phyloP scores from a whole-genome alignment of 1,139 yeast genomes.

The Pichia sp. region DNA sequence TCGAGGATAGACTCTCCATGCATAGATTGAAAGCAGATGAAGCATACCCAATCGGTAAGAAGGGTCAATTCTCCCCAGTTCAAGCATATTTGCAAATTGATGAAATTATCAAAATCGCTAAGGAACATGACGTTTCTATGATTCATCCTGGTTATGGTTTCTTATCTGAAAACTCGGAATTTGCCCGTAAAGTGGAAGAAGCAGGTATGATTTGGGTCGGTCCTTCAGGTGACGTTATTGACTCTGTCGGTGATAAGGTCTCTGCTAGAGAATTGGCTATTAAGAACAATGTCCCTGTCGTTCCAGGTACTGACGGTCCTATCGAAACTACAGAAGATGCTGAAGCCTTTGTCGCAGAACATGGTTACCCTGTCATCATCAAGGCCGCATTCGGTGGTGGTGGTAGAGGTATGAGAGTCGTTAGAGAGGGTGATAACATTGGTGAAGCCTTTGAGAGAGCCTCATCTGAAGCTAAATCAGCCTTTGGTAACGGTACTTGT shows the following conservation, averaged over 20 bases:
- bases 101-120: slow-evolving; percentile 88
- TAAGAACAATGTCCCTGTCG: slow-evolving; percentile 79
- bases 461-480: slow-evolving; percentile 85
- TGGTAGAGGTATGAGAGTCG: slow-evolving; percentile 99
- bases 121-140: slow-evolving; percentile 83
- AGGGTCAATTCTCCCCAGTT: slow-evolving; percentile 89
- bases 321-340: slow-evolving; percentile 80
- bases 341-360: slow-evolving; percentile 60
- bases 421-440: slow-evolving; percentile 91
- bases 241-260: slow-evolving; percentile 97
- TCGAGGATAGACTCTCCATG: slow-evolving; percentile 92
- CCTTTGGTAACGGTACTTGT: slow-evolving; percentile 98
- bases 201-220: slow-evolving; percentile 97
- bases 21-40: slow-evolving; percentile 92
- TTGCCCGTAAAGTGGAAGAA: slow-evolving; percentile 86
- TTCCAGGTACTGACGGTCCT: slow-evolving; percentile 98
- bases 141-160: slow-evolving; percentile 99
- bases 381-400: slow-evolving; percentile 99
- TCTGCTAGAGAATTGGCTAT: slow-evolving; percentile 86
- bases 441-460: slow-evolving; percentile 93
- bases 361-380: slow-evolving; percentile 95
- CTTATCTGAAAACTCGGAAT: slow-evolving; percentile 88
- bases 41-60: slow-evolving; percentile 84
- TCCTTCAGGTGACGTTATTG: slow-evolving; percentile 82
- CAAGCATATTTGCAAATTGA: slow-evolving; percentile 95